Evolutionary conservation across 352 stramenopile genomes (phyloP).

Genomic region (Pythium monospermum): DNA sequence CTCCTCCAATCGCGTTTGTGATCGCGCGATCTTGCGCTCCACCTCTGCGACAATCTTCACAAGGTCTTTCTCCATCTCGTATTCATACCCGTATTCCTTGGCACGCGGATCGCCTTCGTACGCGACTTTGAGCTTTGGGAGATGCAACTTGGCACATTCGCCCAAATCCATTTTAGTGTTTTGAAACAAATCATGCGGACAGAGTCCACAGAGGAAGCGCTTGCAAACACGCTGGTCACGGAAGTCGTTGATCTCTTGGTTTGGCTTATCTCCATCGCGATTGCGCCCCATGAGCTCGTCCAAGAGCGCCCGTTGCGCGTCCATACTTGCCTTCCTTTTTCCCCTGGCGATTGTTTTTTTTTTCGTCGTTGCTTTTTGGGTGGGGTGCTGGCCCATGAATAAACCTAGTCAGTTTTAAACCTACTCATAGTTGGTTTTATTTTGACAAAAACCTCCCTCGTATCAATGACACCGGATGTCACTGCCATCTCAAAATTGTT

Average conservation of each 20-base stretch:
- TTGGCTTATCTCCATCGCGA: conserved; percentile 79
- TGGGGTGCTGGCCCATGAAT: neutral
- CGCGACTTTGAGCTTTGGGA: conserved; percentile 55
- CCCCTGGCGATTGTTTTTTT: neutral
- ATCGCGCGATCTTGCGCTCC: conserved; percentile 76
- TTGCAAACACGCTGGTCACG: conserved; percentile 74
- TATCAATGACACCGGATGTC: too few species aligned
- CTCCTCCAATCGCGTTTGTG: conserved; percentile 65
- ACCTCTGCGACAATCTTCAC: conserved; percentile 57
- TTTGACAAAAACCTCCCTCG: too few species aligned
- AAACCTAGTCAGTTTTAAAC: neutral
- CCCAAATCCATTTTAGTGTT: conserved; percentile 87
- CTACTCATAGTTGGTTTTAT: neutral
- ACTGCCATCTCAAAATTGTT: too few species aligned
- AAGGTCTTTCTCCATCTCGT: conserved; percentile 61
- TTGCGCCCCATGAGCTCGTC: conserved; percentile 91
- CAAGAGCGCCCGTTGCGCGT: conserved; percentile 80
- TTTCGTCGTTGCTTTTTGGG: neutral
- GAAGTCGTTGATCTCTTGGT: conserved; percentile 78
- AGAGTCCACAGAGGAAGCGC: conserved; percentile 74
- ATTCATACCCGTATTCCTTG: conserved; percentile 64
- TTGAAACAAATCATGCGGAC: conserved; percentile 85
- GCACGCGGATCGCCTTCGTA: conserved; percentile 42
- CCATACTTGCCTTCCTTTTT: conserved; percentile 35
- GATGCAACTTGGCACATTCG: conserved; percentile 62